phyloP scores from a whole-genome alignment of 768 basidiomycete species.

The Trametopsis cervina region DNA sequence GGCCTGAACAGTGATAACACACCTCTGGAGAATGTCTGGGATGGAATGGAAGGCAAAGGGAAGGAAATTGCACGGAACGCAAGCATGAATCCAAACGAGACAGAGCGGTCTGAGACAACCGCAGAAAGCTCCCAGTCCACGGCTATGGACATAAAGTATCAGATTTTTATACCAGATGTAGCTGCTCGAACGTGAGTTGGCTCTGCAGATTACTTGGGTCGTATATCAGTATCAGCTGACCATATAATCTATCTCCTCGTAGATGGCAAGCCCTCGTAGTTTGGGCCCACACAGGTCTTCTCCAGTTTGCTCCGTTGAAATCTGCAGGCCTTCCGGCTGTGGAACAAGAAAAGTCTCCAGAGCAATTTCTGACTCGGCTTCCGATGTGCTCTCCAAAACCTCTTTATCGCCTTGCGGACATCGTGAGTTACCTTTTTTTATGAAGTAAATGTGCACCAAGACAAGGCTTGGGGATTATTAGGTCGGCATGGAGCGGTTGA shows the following conservation, averaged over 20 bases:
- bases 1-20: too few species aligned
- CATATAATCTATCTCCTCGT: too few species aligned
- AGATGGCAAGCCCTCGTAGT: conserved; percentile 7
- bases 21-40: background rate
- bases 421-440: background rate
- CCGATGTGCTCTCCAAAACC: conserved; percentile 6
- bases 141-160: background rate
- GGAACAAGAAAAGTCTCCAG: background rate
- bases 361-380: background rate
- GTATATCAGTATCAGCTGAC: too few species aligned
- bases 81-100: too few species aligned
- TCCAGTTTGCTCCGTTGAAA: conserved; percentile 4
- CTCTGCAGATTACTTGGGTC: too few species aligned
- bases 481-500: background rate
- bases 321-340: conserved; percentile 1
- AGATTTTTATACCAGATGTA: background rate
- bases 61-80: too few species aligned
- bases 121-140: too few species aligned
- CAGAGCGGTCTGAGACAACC: too few species aligned
- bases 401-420: conserved; percentile 8
- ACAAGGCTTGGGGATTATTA: background rate
- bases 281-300: conserved; percentile 1
- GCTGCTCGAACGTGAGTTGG: conserved; percentile 6
- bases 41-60: too few species aligned
- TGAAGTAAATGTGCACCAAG: background rate